Evolutionary conservation across 192 early-diverging fungal genomes (phyloP).

Genomic region (Oehlia diaphana): DNA sequence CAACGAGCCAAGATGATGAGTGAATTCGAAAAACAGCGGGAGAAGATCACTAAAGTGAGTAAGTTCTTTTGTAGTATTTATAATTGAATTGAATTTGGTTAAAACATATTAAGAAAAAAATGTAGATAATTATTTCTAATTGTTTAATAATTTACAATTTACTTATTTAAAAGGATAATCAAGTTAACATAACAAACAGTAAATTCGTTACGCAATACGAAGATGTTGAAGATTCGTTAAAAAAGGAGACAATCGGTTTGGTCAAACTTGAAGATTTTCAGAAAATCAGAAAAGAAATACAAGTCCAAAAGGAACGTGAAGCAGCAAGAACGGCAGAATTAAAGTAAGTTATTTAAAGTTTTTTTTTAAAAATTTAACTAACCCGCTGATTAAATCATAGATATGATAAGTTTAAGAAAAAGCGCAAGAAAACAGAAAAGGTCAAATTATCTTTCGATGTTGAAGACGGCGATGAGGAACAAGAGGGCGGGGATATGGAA

Average conservation of each 20-base stretch:
- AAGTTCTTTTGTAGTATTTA: not conserved
- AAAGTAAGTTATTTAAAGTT: constrained; percentile 8
- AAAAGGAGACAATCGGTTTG: constrained; percentile 86
- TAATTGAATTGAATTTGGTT: too few relatives aligned
- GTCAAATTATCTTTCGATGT: constrained; percentile 75
- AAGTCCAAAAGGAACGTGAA: constrained; percentile 77
- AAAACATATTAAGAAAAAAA: not conserved
- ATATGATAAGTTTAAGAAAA: constrained; percentile 58
- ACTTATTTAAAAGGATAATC: constrained; percentile 53
- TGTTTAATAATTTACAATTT: not conserved
- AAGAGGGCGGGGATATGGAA: constrained; percentile 28
- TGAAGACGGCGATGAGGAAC: constrained; percentile 41
- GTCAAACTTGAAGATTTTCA: constrained; percentile 89
- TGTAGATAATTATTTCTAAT: constrained; percentile 6
- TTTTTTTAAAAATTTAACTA: not conserved
- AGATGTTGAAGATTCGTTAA: constrained; percentile 81
- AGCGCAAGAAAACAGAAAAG: constrained; percentile 63
- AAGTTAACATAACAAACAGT: constrained; percentile 66
- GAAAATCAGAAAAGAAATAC: constrained; percentile 76
- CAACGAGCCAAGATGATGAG: constrained; percentile 66
- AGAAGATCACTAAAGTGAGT: constrained; percentile 66
- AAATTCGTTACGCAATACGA: constrained; percentile 80
- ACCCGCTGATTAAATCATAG: constrained; percentile 28
- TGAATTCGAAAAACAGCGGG: constrained; percentile 68
- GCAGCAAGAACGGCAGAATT: constrained; percentile 63